Evolutionary conservation across 352 stramenopile species (phyloP).

Genomic region (Phytophthora europaea): DNA sequence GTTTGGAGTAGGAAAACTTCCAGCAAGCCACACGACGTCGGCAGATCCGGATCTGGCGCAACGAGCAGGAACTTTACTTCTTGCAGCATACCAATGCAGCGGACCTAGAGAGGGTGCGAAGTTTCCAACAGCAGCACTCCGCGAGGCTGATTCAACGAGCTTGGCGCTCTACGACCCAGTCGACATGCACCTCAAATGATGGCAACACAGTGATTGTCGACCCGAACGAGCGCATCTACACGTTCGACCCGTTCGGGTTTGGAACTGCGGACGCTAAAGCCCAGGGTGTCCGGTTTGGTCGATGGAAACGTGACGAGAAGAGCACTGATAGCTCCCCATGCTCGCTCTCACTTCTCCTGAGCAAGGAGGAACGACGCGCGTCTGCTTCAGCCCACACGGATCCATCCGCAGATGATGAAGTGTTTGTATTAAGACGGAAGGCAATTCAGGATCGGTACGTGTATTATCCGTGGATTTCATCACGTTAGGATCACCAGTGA

Average conservation of each 20-base stretch:
- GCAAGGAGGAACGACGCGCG: slow-evolving; percentile 6
- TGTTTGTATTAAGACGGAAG: slow-evolving; percentile 35
- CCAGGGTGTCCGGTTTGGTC: not conserved
- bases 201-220: slow-evolving; percentile 1
- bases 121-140: slow-evolving; percentile 53
- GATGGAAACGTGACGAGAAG: slow-evolving; percentile 20
- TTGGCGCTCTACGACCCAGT: slow-evolving; percentile 40
- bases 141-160: slow-evolving; percentile 55
- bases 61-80: slow-evolving; percentile 76
- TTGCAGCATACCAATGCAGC: slow-evolving; percentile 64
- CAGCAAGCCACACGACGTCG: slow-evolving; percentile 51
- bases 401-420: slow-evolving; percentile 21
- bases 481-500: not conserved
- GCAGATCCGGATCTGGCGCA: slow-evolving; percentile 65
- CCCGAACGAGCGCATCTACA: slow-evolving; percentile 37
- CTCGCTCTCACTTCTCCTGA: slow-evolving; percentile 17
- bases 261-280: slow-evolving; percentile 1
- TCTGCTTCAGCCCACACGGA: not conserved
- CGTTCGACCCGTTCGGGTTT: slow-evolving; percentile 48
- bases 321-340: not conserved
- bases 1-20: slow-evolving; percentile 48
- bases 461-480: slow-evolving; percentile 2
- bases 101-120: slow-evolving; percentile 53
- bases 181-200: not conserved
- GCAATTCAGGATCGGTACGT: slow-evolving; percentile 43